Base-by-base conservation (phyloP, 1,284 basidiomycete species). In the Ceratobasidium sp. region DNA sequence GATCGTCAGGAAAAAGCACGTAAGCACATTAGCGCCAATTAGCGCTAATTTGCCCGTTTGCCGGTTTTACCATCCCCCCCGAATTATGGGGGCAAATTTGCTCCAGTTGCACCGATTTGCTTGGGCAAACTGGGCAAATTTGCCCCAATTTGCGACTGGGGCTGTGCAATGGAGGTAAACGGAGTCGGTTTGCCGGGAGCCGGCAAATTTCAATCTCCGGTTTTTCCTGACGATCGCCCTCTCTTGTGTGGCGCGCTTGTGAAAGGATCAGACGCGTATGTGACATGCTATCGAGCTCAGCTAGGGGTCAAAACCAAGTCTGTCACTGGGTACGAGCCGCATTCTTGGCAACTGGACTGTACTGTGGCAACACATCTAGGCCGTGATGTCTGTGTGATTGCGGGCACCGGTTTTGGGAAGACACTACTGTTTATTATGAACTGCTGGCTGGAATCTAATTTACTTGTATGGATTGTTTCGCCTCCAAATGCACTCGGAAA, bases 321-420 rank as follows among this genome's bases (percentile, higher is more conserved):
- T 9, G 3, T n/a, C n/a, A 28, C 9, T 28, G 14, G 5, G 35
- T 14, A 18, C 3, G 38, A 32, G 16, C 38, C 57, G 7, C n/a
- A 44, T 41, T 55, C 38, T 6, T 57, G 67, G 54, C 67, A 71
- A 47, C 21, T 61, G 13, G 43, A 57, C 28, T 28, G 38, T 44
- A 58, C 69, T 16, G 63, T 61, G 6, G 69, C 55, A 6, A 32
- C 30, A 44, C 43, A 41, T 21, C 32, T 54, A 9, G 43, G 50
- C 28, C 26, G 11, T 11, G 66, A 69, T 30, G 38, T 44, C 11
- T 55, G 61, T 72, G 30, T 62, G 4, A 7, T 61, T 2, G 57
- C 69, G 11, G 69, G 69, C 26, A 72, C 69, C 30, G 57, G 69
- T 44, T 62, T 18, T 11, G 69, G 69, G 23, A 69, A 69, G n/a